Percentiles rank a stretch among this genome's conserved stretches.
phyloP scores from a whole-genome alignment of 495 filamentous ascomycete species.

The Aspergillus homomorphus region DNA sequence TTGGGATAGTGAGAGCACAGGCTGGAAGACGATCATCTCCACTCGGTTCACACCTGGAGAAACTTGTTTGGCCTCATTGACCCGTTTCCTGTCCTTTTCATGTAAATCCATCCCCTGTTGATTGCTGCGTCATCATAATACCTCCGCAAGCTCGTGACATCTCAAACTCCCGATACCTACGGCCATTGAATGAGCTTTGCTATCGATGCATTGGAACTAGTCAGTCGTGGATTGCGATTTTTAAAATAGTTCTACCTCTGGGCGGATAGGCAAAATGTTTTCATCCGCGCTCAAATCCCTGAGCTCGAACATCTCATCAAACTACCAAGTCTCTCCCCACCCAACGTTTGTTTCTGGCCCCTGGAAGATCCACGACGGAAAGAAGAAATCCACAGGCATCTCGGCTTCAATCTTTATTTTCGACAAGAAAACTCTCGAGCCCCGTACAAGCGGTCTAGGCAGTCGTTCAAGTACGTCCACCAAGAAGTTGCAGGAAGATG shows the following conservation, averaged over 20 bases:
- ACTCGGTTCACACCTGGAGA: too few species aligned
- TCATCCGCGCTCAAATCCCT: slow-evolving; percentile 89
- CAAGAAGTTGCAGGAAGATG: slow-evolving; percentile 81
- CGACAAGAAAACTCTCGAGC: slow-evolving; percentile 79
- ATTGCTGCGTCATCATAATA: neutral
- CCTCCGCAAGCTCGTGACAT: neutral
- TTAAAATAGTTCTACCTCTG: neutral
- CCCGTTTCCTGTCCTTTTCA: neutral
- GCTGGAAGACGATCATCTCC: too few species aligned
- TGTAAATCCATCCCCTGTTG: neutral
- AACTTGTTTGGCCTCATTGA: too few species aligned
- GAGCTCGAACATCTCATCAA: slow-evolving; percentile 82
- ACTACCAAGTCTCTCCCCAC: slow-evolving; percentile 74
- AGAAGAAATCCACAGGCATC: slow-evolving; percentile 89
- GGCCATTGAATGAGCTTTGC: neutral
- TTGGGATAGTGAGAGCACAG: neutral
- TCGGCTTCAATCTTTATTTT: slow-evolving; percentile 91
- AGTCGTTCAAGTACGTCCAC: slow-evolving; percentile 62
- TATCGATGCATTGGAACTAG: neutral
- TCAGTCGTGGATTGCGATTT: neutral
- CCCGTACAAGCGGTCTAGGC: slow-evolving; percentile 56
- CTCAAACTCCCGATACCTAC: neutral
- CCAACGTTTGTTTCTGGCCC: slow-evolving; percentile 74
- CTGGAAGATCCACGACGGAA: slow-evolving; percentile 96
- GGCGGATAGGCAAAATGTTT: slow-evolving; percentile 61